phyloP scores from a whole-genome alignment of 352 stramenopile species.

The Globisporangium takayamanum region DNA sequence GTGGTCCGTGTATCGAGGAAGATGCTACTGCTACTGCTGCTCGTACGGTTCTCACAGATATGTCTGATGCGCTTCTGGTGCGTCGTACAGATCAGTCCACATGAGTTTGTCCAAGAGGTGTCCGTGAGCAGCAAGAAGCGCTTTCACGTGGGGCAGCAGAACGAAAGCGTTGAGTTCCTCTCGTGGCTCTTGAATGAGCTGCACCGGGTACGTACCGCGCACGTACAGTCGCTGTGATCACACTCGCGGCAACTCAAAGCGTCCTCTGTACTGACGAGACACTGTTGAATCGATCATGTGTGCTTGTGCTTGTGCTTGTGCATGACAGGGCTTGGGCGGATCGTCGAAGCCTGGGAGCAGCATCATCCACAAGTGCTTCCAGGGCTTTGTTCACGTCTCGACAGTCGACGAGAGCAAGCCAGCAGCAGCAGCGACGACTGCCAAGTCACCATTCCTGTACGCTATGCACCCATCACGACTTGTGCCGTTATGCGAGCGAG shows the following conservation, averaged over 20 bases:
- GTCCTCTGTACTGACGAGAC: not conserved
- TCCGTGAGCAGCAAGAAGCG: slow-evolving; percentile 93
- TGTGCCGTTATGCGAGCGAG: not conserved
- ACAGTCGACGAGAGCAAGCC: slow-evolving; percentile 65
- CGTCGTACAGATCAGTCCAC: slow-evolving; percentile 82
- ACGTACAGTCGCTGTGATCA: not conserved
- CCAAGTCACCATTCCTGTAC: slow-evolving; percentile 68
- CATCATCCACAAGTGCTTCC: slow-evolving; percentile 96
- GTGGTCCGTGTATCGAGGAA: no score
- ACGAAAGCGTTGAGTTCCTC: slow-evolving; percentile 95
- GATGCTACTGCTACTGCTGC: not conserved
- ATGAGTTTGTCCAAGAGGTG: slow-evolving; percentile 96
- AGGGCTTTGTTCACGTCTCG: slow-evolving; percentile 92
- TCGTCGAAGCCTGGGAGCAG: slow-evolving; percentile 81
- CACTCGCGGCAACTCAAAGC: not conserved
- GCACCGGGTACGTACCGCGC: slow-evolving; percentile 57
- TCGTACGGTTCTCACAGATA: not conserved
- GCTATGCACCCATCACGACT: not conserved
- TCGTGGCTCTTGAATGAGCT: slow-evolving; percentile 95
- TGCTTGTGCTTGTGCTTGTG: not conserved
- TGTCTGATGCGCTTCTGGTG: not conserved
- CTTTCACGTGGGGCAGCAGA: slow-evolving; percentile 93
- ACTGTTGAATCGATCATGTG: not conserved
- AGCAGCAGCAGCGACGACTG: slow-evolving; percentile 25
- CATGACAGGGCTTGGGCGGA: slow-evolving; percentile 65